Base-by-base conservation (phyloP, 495 filamentous ascomycete species). In the Podospora didyma region DNA sequence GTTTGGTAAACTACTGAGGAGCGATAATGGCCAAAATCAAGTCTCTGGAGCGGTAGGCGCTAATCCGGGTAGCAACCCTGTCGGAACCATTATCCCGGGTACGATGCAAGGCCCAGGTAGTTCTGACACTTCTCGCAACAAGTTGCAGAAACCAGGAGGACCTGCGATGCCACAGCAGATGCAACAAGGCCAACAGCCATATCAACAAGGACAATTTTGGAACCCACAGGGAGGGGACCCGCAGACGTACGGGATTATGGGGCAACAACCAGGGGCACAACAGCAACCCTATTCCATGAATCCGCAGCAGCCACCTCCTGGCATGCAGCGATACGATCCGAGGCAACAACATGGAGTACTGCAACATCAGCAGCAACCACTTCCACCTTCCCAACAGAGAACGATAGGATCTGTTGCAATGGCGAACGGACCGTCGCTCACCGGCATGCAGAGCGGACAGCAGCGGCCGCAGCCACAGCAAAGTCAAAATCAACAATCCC, bases 1-100 rank as follows among this genome's bases (percentile, higher is more conserved):
- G 59, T 58, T 62, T n/a, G 55, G 50, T 22, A 47, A 34, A 22
- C 22, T 62, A 0, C 58, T 46, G 51, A 51, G 48, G 17, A 58
- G 41, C 24, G 54, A 51, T 3, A 55, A 22, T 12, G 10, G 9
- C 21, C 4, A 49, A 16, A 55, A 7, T 7, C n/a, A 53, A 14
- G 17, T 22, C 45, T 22, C 22, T 19, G 45, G 20, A 14, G 22
- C 7, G 12, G 45, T 3, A 22, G 45, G 45, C n/a, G 7, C 45
- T 19, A n/a, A n/a, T 44, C 39, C 39, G 34, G 16, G 16, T 37
- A 37, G 16, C 34, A 7, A 37, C 9, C 2, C 20, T 46, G 2
- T 10, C 10, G 42, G 9, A 4, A 10, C 12, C 42, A 46, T 46
- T 46, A n/a, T n/a, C n/a, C n/a, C n/a, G n/a, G 42, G 42, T 17